Evolutionary conservation across 768 basidiomycete species (phyloP).

Genomic region (Termitomyces sp.): DNA sequence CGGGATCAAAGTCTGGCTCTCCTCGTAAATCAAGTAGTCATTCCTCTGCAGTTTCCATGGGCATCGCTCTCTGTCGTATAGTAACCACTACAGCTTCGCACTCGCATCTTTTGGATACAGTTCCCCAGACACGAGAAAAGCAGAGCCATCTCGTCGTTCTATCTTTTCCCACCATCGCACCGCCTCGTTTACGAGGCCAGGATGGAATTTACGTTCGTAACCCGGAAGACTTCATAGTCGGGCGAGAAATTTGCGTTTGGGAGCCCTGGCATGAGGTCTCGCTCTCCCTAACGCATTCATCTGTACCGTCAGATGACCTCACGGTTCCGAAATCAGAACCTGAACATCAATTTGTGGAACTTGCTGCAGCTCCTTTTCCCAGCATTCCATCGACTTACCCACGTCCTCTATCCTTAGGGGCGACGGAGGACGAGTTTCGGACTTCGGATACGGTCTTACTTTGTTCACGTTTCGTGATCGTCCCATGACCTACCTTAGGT

Average conservation of each 20-base stretch:
- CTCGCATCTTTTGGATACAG: constrained; percentile 16
- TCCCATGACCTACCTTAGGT: constrained; percentile 4
- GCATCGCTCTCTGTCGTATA: constrained; percentile 41
- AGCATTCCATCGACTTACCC: constrained; percentile 23
- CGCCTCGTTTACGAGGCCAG: constrained; percentile 12
- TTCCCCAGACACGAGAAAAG: constrained; percentile 7
- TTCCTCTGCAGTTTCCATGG: constrained; percentile 22
- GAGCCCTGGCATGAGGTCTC: constrained; percentile 45
- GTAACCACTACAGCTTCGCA: constrained; percentile 15
- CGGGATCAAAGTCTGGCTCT: constrained; percentile 19
- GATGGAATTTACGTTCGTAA: constrained; percentile 25
- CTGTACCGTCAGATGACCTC: background rate
- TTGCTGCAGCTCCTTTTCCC: constrained; percentile 7
- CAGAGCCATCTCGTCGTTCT: constrained; percentile 31
- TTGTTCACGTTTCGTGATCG: constrained; percentile 28
- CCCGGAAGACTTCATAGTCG: constrained; percentile 34
- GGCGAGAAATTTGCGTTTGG: constrained; percentile 42
- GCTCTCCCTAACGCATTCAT: constrained; percentile 11
- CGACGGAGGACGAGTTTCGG: constrained; percentile 15
- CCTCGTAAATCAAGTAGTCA: constrained; percentile 23
- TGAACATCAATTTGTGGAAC: background rate
- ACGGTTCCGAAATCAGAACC: background rate
- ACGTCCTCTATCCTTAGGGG: constrained; percentile 17
- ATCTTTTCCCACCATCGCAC: constrained; percentile 26
- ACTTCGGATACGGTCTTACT: constrained; percentile 21